A percentile compares a stretch with the other conserved stretches of the same genome.
Conservation (phyloP, 352 stramenopile genomes). For the Globisporangium parvum region DNA sequence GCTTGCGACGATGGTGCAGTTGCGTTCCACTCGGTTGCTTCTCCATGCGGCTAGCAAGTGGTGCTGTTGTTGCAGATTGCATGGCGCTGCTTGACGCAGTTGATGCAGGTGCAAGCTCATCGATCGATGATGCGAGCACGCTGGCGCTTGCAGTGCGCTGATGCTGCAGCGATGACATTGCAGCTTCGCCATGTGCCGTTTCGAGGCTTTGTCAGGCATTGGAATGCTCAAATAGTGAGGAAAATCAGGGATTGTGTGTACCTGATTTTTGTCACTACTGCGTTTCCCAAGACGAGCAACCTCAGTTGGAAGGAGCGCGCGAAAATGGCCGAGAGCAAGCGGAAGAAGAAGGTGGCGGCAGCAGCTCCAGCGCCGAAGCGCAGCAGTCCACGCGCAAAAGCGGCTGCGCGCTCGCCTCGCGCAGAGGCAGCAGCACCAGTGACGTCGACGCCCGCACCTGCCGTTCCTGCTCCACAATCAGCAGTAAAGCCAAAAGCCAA, state of each 20-base stretch:
- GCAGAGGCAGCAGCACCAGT: not conserved
- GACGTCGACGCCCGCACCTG: not conserved
- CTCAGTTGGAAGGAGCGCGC: too few relatives aligned
- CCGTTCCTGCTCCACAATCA: not conserved
- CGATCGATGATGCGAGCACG: not conserved
- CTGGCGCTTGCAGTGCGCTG: not conserved
- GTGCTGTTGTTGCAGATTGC: too few relatives aligned
- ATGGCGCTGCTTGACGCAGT: not conserved
- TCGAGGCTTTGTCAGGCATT: too few relatives aligned
- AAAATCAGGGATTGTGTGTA: too few relatives aligned
- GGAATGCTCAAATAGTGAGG: too few relatives aligned
- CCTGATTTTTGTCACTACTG: too few relatives aligned
- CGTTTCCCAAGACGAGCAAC: too few relatives aligned
- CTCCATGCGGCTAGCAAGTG: too few relatives aligned
- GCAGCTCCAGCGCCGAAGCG: constrained; percentile 3
- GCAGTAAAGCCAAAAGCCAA: not conserved
- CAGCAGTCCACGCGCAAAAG: constrained; percentile 5
- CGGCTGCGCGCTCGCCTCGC: not conserved
- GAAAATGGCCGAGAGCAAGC: constrained; percentile 6
- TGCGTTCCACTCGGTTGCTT: too few relatives aligned
- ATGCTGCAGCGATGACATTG: not conserved
- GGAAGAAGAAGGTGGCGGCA: not conserved
- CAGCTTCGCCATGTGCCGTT: too few relatives aligned
- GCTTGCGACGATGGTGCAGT: too few relatives aligned
- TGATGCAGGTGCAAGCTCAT: not conserved